Percentiles rank a stretch among this genome's conserved stretches.
These are phyloP conservation scores for Saksenaea vasiformis DNA, from an alignment of 371 early-diverging fungal species.

Conservation along the genomic window DNA sequence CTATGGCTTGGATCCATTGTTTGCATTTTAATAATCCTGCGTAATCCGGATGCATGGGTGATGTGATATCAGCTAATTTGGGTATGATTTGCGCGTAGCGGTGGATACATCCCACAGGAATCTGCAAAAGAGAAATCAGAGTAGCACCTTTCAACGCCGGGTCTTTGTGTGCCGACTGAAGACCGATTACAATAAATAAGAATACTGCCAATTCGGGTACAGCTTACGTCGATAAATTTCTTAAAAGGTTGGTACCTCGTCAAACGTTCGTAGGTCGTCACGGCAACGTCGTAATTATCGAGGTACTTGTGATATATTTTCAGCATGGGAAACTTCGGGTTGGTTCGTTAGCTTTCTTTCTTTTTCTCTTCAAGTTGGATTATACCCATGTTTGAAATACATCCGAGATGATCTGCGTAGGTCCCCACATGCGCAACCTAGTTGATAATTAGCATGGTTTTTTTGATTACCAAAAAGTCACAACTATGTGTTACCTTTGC, in stretches of 20 bases:
- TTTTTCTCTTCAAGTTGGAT: background rate
- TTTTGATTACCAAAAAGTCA: slow-evolving; percentile 2
- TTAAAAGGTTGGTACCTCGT: slow-evolving; percentile 46
- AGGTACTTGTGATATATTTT: slow-evolving; percentile 36
- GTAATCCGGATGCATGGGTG: slow-evolving; percentile 45
- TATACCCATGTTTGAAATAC: slow-evolving; percentile 21
- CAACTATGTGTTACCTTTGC: slow-evolving; percentile 28
- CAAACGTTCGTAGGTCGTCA: slow-evolving; percentile 46
- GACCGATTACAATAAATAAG: slow-evolving; percentile 1
- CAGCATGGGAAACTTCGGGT: slow-evolving; percentile 33
- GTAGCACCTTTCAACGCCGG: slow-evolving; percentile 25
- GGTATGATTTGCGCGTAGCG: slow-evolving; percentile 38
- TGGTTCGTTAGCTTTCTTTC: background rate
- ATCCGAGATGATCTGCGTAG: slow-evolving; percentile 27
- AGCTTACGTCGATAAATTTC: slow-evolving; percentile 47
- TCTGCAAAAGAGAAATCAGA: slow-evolving; percentile 37
- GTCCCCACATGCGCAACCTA: slow-evolving; percentile 22
- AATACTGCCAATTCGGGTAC: background rate
- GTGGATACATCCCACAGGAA: slow-evolving; percentile 39
- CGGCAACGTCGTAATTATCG: slow-evolving; percentile 39
- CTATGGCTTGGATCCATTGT: slow-evolving; percentile 27
- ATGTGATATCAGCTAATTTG: slow-evolving; percentile 31
- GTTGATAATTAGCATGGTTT: background rate
- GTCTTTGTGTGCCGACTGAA: slow-evolving; percentile 25
- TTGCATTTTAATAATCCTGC: slow-evolving; percentile 30